Evolutionary conservation across 75 land plant species (phyloP).

Genomic region (Larix kaempferi): DNA sequence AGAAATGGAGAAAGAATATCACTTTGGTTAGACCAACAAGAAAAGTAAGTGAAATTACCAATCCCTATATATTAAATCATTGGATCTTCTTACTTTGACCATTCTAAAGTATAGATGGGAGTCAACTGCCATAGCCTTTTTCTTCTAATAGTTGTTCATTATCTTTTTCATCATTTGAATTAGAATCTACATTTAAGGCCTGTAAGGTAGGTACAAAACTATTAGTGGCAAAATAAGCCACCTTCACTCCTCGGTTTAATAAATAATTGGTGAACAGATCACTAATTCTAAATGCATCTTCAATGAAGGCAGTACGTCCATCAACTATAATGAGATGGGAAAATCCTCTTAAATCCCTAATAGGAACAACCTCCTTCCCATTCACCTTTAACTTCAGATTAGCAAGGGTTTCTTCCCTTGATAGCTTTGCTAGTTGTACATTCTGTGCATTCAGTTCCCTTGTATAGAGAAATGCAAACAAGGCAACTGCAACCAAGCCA

Average conservation of each 20-base stretch:
- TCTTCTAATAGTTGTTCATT: constrained; percentile 33
- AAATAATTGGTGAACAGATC: constrained; percentile 59
- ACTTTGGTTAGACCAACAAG: no score
- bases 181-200: no score
- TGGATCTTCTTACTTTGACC: no score
- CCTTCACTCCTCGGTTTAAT: constrained; percentile 69
- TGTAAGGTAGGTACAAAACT: constrained; percentile 31
- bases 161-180: constrained; percentile 36
- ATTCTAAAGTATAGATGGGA: no score
- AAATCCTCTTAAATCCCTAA: no score
- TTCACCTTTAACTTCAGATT: no score
- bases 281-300: constrained; percentile 60
- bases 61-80: background rate
- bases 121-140: no score
- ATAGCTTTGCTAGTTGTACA: constrained; percentile 76
- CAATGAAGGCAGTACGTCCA: constrained; percentile 66
- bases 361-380: no score
- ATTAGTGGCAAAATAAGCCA: constrained; percentile 79
- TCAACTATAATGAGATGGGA: constrained; percentile 84
- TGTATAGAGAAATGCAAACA: constrained; percentile 80
- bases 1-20: no score
- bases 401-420: no score
- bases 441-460: constrained; percentile 76
- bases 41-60: background rate
- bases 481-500: constrained; percentile 71